Percentiles rank a stretch among this genome's conserved stretches.
These are phyloP conservation scores for Yamadazyma diospyri DNA, from an alignment of 1,139 yeast species.

Conservation along the genomic window DNA sequence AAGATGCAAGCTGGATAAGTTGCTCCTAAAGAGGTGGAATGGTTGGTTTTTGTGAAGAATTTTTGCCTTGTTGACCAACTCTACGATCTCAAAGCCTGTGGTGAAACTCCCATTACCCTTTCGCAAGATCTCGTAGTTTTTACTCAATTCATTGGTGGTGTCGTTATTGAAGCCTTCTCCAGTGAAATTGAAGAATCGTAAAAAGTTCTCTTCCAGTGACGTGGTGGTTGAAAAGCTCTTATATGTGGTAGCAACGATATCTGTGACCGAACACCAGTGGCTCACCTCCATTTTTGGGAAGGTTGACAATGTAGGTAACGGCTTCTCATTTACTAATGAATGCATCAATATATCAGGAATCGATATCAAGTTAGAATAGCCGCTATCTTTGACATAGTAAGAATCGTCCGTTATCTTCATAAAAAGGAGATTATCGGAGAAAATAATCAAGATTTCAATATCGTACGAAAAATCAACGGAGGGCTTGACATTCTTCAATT, in stretches of 20 bases:
- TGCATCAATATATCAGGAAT: slow-evolving; percentile 85
- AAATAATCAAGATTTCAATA: slow-evolving; percentile 62
- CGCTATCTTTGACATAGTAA: slow-evolving; percentile 24
- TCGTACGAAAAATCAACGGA: slow-evolving; percentile 22
- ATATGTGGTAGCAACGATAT: slow-evolving; percentile 47
- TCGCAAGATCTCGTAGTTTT: slow-evolving; percentile 23
- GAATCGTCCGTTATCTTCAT: slow-evolving; percentile 46
- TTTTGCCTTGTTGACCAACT: slow-evolving; percentile 70
- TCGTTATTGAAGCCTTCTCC: slow-evolving; percentile 24
- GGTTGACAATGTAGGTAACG: slow-evolving; percentile 48
- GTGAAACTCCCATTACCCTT: slow-evolving; percentile 9
- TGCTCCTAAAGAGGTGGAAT: slow-evolving; percentile 70
- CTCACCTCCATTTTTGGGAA: slow-evolving; percentile 69
- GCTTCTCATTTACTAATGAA: slow-evolving; percentile 81
- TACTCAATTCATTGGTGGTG: slow-evolving; percentile 13
- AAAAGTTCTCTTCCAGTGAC: slow-evolving; percentile 18
- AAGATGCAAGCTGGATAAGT: slow-evolving; percentile 35
- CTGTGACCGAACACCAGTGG: slow-evolving; percentile 65
- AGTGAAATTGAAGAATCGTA: slow-evolving; percentile 26
- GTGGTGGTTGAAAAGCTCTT: slow-evolving; percentile 21
- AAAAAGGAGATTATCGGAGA: slow-evolving; percentile 75
- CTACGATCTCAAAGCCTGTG: slow-evolving; percentile 46
- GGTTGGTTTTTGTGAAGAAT: slow-evolving; percentile 78
- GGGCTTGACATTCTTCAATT: slow-evolving; percentile 34
- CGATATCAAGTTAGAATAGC: slow-evolving; percentile 48